These are phyloP conservation scores for Trichoderma atrobrunneum DNA, from an alignment of 2,329 filamentous ascomycete species.

Conservation along the genomic window DNA sequence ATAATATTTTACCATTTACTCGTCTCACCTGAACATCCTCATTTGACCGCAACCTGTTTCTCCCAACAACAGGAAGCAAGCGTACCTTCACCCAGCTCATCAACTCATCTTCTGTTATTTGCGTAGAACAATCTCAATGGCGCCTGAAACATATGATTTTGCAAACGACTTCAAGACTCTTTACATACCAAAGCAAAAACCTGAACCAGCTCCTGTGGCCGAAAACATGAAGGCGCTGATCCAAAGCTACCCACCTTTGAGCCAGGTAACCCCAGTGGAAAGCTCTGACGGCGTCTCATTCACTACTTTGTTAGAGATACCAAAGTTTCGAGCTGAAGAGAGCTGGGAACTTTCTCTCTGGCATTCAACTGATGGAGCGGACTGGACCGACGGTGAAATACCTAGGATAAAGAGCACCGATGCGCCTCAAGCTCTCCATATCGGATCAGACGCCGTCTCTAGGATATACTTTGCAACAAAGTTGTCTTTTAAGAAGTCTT, in stretches of 20 bases:
- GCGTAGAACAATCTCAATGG: constrained; percentile 23
- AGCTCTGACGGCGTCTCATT: constrained; percentile 51
- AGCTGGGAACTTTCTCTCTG: constrained; percentile 74
- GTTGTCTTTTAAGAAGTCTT: constrained; percentile 46
- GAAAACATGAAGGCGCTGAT: constrained; percentile 39
- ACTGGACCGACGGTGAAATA: constrained; percentile 53
- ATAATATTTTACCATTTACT: neutral
- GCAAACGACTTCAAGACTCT: constrained; percentile 37
- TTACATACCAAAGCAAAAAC: constrained; percentile 39
- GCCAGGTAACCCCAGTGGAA: constrained; percentile 65
- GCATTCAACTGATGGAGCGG: constrained; percentile 58
- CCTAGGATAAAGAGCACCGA: constrained; percentile 25
- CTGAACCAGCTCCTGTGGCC: constrained; percentile 26
- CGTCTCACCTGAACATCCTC: neutral
- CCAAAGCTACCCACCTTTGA: constrained; percentile 66
- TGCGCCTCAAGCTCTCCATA: constrained; percentile 52
- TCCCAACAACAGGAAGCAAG: neutral
- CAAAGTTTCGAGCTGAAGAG: constrained; percentile 50
- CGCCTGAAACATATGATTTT: constrained; percentile 34
- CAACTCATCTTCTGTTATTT: neutral
- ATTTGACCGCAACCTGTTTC: neutral
- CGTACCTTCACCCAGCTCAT: neutral
- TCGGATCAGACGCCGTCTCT: constrained; percentile 23
- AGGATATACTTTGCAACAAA: constrained; percentile 54
- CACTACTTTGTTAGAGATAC: constrained; percentile 67